Evolutionary conservation across 2,329 filamentous ascomycete genomes (phyloP).

Genomic region (Beauveria brongniartii): DNA sequence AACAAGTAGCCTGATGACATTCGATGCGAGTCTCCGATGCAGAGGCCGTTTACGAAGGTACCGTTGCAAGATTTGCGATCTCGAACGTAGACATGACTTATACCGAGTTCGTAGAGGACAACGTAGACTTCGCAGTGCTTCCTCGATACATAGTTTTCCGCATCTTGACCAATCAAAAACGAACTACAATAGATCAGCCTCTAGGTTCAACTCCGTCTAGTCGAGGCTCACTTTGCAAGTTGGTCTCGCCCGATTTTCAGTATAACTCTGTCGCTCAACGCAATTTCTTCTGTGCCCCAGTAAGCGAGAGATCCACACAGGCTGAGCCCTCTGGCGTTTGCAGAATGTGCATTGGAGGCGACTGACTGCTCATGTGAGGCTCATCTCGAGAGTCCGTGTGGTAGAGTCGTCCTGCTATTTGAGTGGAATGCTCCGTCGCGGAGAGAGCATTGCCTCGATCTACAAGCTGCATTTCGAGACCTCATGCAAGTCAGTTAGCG

Average conservation of each 20-base stretch:
- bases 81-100: conserved; percentile 44
- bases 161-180: conserved; percentile 29
- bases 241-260: conserved; percentile 12
- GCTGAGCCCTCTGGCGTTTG: not conserved
- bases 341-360: not conserved
- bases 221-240: conserved; percentile 21
- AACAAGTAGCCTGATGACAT: conserved; percentile 39
- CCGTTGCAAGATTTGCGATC: conserved; percentile 47
- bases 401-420: conserved; percentile 5
- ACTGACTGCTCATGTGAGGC: not conserved
- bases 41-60: conserved; percentile 40
- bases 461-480: not conserved
- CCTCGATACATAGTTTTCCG: conserved; percentile 37
- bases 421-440: not conserved
- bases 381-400: not conserved
- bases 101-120: conserved; percentile 38
- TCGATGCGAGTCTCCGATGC: conserved; percentile 32
- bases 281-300: conserved; percentile 9
- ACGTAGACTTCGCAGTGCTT: conserved; percentile 49
- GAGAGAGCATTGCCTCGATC: not conserved
- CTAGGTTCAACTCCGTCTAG: not conserved
- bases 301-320: conserved; percentile 11
- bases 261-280: conserved; percentile 3
- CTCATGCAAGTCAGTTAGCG: not conserved
- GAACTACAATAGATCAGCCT: conserved; percentile 20